Conservation (phyloP, 306 rosid species). For the Fagus sylvatica region DNA sequence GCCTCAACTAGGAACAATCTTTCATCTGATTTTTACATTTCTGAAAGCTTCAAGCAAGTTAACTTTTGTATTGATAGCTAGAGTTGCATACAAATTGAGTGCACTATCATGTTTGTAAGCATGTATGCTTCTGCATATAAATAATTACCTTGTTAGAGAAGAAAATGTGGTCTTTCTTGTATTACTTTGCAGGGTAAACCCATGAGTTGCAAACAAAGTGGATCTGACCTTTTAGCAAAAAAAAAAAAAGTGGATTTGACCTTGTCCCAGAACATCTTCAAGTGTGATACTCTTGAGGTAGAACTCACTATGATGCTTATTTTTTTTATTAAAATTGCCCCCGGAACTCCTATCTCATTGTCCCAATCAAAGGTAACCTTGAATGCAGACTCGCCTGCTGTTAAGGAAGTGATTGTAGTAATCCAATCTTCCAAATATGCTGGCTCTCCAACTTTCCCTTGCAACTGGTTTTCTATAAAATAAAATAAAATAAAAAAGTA, state of each 20-base stretch:
- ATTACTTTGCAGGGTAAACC: constrained; percentile 47
- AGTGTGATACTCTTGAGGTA: constrained; percentile 59
- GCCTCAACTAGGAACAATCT: too few species aligned
- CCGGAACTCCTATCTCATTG: constrained; percentile 50
- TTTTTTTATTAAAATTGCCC: constrained; percentile 56
- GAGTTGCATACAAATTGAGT: not conserved
- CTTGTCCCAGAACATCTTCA: constrained; percentile 49
- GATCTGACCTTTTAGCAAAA: constrained; percentile 39
- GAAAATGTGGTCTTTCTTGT: constrained; percentile 49
- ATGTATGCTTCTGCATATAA: not conserved
- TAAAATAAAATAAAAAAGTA: not conserved
- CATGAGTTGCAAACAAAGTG: constrained; percentile 68
- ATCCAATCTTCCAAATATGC: constrained; percentile 56
- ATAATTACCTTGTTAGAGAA: constrained; percentile 59
- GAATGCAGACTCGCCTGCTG: constrained; percentile 43
- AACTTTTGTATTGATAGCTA: too few species aligned
- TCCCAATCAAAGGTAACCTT: constrained; percentile 53
- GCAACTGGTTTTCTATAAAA: constrained; percentile 39
- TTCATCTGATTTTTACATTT: too few species aligned
- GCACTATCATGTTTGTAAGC: too few species aligned
- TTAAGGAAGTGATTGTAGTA: constrained; percentile 38
- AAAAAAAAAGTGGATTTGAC: constrained; percentile 45
- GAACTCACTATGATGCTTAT: constrained; percentile 51
- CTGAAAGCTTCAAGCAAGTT: too few species aligned
- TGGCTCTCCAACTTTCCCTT: constrained; percentile 58